Base-by-base conservation (phyloP, 176 grass and related monocot species). In the Pontederia paniculata region DNA sequence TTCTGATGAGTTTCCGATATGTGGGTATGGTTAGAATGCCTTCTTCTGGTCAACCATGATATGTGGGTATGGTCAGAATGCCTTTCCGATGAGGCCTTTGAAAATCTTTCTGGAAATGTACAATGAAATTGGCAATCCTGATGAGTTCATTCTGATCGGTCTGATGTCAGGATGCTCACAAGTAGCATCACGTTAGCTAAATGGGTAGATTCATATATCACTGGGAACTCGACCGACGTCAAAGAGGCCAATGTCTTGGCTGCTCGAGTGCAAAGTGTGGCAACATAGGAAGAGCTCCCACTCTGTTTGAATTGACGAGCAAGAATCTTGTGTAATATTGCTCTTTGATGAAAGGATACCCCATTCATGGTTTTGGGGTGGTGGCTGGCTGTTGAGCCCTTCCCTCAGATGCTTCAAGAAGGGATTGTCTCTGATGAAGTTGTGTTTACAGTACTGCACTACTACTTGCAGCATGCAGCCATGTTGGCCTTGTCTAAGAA, bases 331-430 rank as follows among this genome's bases (percentile, higher is more conserved):
- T 84, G 45, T 88, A 83, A 23, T 91, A 84, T 58, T 91, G 77
- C 63, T 97, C 83, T 17, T 68, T 90, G 86, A 97, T 88, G 83
- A 86, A 97, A 80, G 93, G 93, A 19, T 82, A 88, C 76, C 84
- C 79, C 65, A 80, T 97, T 58, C 79, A 91, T 66, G 86, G 93
- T 74, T 76, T 65, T 49, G 72, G 86, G 86, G 93, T 74, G 76
- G 61, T 49, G 72, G 86, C 78, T 55, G 71, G 93, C 83, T 46
- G 74, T 91, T 45, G 68, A 83, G 50, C 79, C 90, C 64, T 97
- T 97, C 74, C 67, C 60, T 9, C 66, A 17, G 69, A 90, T 88
- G 93, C 86, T 88, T 42, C 55, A 49, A 60, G 86, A 91, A 69
- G 83, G 83, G 52, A 67, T 90, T 62, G 49, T 49, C 21, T 82